Evolutionary conservation across 2,329 filamentous ascomycete species (phyloP).

Genomic region (Trichoderma afroharzianum): DNA sequence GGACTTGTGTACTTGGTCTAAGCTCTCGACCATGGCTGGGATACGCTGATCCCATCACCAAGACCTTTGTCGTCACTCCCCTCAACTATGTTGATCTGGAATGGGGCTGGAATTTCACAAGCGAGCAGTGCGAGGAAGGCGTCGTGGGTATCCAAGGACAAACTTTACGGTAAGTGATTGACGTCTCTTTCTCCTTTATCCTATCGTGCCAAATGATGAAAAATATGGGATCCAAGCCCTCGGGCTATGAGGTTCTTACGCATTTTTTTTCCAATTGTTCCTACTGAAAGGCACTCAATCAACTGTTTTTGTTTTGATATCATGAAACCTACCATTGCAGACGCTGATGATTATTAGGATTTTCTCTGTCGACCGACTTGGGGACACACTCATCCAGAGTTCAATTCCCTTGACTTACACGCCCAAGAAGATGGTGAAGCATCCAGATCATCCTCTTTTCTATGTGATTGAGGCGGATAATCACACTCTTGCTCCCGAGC

Average conservation of each 20-base stretch:
- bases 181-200: slow-evolving; percentile 26
- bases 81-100: slow-evolving; percentile 84
- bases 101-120: slow-evolving; percentile 95
- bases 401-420: slow-evolving; percentile 86
- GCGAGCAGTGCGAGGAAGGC: slow-evolving; percentile 87
- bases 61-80: slow-evolving; percentile 87
- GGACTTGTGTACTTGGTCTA: slow-evolving; percentile 80
- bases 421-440: slow-evolving; percentile 79
- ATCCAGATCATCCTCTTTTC: slow-evolving; percentile 84
- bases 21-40: slow-evolving; percentile 96
- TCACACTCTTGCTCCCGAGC: slow-evolving; percentile 79
- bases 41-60: slow-evolving; percentile 83
- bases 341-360: slow-evolving; percentile 53
- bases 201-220: slow-evolving; percentile 57
- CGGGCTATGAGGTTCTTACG: slow-evolving; percentile 52
- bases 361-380: slow-evolving; percentile 83
- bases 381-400: slow-evolving; percentile 81
- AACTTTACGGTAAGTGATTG: slow-evolving; percentile 67
- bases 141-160: slow-evolving; percentile 92
- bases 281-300: slow-evolving; percentile 67
- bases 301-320: not conserved
- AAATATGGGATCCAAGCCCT: slow-evolving; percentile 55
- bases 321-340: not conserved
- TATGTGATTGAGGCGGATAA: slow-evolving; percentile 94
- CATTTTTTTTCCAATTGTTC: slow-evolving; percentile 84